Conservation (phyloP, 2,329 filamentous ascomycete genomes). For the Fusarium sp. region DNA sequence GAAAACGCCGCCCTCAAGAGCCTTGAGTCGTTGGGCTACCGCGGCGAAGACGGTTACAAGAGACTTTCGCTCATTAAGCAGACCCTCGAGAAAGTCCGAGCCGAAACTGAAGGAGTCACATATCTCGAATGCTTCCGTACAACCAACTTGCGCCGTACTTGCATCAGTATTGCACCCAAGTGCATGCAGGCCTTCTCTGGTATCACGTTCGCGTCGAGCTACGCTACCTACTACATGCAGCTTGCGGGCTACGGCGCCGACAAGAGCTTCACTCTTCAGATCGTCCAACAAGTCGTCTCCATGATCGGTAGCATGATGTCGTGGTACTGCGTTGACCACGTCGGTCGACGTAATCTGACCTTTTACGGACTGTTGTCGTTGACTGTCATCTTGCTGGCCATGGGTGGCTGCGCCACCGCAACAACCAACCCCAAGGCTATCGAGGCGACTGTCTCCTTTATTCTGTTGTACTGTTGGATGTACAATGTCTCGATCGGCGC, state of each 20-base stretch:
- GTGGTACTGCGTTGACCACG: constrained; percentile 55
- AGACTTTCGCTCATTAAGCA: constrained; percentile 49
- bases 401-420: constrained; percentile 54
- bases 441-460: constrained; percentile 53
- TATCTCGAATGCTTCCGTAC: constrained; percentile 59
- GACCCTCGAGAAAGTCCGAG: constrained; percentile 53
- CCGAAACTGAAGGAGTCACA: constrained; percentile 56
- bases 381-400: constrained; percentile 55
- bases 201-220: constrained; percentile 54
- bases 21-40: constrained; percentile 52
- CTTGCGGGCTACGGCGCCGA: constrained; percentile 57
- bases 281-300: constrained; percentile 57
- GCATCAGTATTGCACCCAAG: constrained; percentile 56
- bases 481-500: constrained; percentile 50
- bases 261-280: constrained; percentile 57
- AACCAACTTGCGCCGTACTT: constrained; percentile 57
- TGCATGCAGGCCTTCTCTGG: constrained; percentile 55
- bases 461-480: constrained; percentile 57
- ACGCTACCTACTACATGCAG: constrained; percentile 61
- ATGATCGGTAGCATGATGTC: constrained; percentile 59
- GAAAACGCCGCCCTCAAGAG: constrained; percentile 55
- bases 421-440: constrained; percentile 27
- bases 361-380: constrained; percentile 53
- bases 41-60: constrained; percentile 47
- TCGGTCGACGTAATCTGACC: constrained; percentile 56